Evolutionary conservation across 139 green algal genomes (phyloP).

Genomic region (Astrephomene gubernaculifera): DNA sequence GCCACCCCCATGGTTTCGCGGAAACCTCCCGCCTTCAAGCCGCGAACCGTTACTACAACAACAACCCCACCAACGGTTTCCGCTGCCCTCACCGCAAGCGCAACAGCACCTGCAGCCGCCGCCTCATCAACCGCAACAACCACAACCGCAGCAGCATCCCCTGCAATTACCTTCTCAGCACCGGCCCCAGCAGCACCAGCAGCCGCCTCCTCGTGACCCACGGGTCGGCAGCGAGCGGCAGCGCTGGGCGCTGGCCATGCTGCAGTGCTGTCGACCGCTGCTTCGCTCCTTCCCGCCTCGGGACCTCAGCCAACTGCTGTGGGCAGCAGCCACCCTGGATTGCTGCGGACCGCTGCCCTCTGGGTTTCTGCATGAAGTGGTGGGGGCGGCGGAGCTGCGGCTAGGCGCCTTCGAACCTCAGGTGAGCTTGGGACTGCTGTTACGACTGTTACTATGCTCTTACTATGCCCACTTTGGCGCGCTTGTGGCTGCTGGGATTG

Average conservation of each 20-base stretch:
- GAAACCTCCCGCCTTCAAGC: too few species aligned
- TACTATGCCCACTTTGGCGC: too few species aligned
- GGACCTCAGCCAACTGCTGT: slow-evolving; percentile 36
- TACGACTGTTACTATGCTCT: too few species aligned
- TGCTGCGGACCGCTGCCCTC: not conserved
- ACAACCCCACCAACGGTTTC: too few species aligned
- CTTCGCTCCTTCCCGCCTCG: not conserved
- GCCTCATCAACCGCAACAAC: too few species aligned
- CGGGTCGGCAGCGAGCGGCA: too few species aligned
- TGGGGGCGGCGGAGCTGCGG: not conserved
- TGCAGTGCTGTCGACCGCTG: slow-evolving; percentile 1
- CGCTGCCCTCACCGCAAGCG: not conserved
- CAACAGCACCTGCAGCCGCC: not conserved
- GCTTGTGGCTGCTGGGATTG: too few species aligned
- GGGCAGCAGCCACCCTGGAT: slow-evolving; percentile 13
- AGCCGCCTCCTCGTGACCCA: too few species aligned
- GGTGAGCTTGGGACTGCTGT: too few species aligned
- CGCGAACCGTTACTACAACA: too few species aligned
- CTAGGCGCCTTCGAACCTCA: not conserved
- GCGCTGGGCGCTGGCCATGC: not conserved
- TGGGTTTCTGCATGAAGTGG: not conserved
- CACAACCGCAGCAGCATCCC: not conserved
- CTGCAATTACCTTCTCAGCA: not conserved
- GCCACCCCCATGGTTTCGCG: too few species aligned
- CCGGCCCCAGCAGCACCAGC: too few species aligned